A percentile compares a stretch with the other conserved stretches of the same genome.
These are phyloP conservation scores for Penicillium paradoxum DNA, from an alignment of 495 filamentous ascomycete genomes.

Conservation along the genomic window DNA sequence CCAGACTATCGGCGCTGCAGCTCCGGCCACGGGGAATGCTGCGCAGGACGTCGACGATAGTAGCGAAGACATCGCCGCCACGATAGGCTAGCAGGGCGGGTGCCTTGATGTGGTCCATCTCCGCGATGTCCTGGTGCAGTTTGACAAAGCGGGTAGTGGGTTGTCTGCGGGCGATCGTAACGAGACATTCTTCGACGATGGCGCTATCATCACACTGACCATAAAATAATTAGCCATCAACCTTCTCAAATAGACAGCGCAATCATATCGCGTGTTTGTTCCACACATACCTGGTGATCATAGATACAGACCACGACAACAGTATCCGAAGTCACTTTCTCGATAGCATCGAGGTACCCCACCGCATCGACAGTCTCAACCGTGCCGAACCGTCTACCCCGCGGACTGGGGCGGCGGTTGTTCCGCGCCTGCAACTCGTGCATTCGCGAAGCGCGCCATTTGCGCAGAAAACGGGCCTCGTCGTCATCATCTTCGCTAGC, in stretches of 20 bases:
- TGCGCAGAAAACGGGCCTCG: conserved; percentile 66
- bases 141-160: conserved; percentile 78
- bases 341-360: conserved; percentile 91
- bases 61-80: conserved; percentile 83
- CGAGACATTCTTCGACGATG: conserved; percentile 71
- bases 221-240: conserved; percentile 18
- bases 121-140: conserved; percentile 85
- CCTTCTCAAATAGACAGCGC: too few relatives aligned
- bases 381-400: conserved; percentile 68
- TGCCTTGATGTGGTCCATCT: conserved; percentile 86
- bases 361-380: conserved; percentile 81
- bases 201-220: conserved; percentile 65
- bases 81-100: conserved; percentile 88
- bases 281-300: conserved; percentile 68
- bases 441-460: conserved; percentile 77
- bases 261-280: too few relatives aligned
- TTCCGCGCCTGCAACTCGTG: conserved; percentile 66
- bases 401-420: conserved; percentile 54
- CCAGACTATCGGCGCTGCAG: conserved; percentile 55
- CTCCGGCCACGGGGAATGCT: conserved; percentile 70
- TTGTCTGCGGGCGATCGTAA: conserved; percentile 63
- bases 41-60: conserved; percentile 77
- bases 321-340: conserved; percentile 75
- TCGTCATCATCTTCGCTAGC: conserved; percentile 62
- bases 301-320: conserved; percentile 94